A percentile compares a stretch with the other conserved stretches of the same genome.
Conservation (phyloP, 257 asterid genomes). For the Nicotiana undulata region DNA sequence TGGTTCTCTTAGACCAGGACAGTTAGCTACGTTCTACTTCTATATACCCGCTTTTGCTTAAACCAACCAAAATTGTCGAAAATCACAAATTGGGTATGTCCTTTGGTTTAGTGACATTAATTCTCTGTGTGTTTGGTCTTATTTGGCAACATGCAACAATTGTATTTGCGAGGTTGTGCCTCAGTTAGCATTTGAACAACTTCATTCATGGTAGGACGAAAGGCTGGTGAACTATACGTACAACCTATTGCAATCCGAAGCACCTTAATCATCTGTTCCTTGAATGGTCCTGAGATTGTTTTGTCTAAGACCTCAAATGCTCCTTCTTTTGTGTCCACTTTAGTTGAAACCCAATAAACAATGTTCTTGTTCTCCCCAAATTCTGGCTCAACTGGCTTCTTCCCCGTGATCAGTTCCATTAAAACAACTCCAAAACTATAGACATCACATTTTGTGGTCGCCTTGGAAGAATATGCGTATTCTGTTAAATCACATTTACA, state of each 20-base stretch:
- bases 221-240: constrained; percentile 49
- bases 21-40: not conserved
- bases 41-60: not conserved
- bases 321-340: constrained; percentile 63
- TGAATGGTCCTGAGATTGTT: constrained; percentile 40
- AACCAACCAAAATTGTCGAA: not conserved
- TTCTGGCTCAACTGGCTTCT: constrained; percentile 69
- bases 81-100: constrained; percentile 7
- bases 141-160: not conserved
- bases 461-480: constrained; percentile 82
- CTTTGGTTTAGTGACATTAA: constrained; percentile 11
- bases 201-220: constrained; percentile 77
- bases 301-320: constrained; percentile 50
- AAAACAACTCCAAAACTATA: constrained; percentile 87
- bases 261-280: constrained; percentile 73
- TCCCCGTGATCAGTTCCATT: constrained; percentile 80
- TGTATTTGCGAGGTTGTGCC: not conserved
- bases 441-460: constrained; percentile 87
- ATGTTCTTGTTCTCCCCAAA: constrained; percentile 83
- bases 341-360: constrained; percentile 56
- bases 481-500: constrained; percentile 25
- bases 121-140: constrained; percentile 23
- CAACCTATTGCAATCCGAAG: constrained; percentile 70
- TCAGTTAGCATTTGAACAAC: constrained; percentile 65
- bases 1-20: constrained; percentile 9